Evolutionary conservation across 495 filamentous ascomycete species (phyloP).

Genomic region (Lasiosphaeria ovina): DNA sequence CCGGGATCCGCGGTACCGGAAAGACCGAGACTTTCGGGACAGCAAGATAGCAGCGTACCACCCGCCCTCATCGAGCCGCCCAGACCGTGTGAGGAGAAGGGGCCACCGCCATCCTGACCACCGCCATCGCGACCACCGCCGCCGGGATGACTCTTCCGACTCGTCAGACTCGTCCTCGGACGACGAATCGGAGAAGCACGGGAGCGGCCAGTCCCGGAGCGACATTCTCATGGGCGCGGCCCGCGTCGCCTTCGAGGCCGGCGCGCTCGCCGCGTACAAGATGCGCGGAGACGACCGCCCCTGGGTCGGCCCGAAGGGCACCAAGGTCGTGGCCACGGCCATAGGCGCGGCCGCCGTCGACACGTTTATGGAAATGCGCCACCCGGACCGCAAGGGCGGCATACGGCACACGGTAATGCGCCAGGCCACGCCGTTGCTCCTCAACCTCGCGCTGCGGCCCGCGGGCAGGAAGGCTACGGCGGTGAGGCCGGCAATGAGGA

Average conservation of each 20-base stretch:
- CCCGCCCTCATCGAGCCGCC: constrained; percentile 11
- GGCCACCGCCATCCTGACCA: not conserved
- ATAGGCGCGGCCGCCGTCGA: constrained; percentile 32
- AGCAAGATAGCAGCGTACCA: constrained; percentile 3
- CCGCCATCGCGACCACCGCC: not conserved
- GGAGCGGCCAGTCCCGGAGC: constrained; percentile 2
- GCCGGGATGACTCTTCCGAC: not conserved
- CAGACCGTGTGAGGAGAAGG: not conserved
- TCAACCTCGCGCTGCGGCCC: constrained; percentile 23
- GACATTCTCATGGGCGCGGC: constrained; percentile 18
- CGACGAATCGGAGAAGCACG: not conserved
- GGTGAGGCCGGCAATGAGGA: not conserved
- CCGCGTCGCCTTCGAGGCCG: constrained; percentile 26
- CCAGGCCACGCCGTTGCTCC: constrained; percentile 24
- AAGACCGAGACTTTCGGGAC: not conserved
- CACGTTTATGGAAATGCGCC: constrained; percentile 24
- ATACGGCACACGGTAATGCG: constrained; percentile 25
- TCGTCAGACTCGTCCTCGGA: not conserved
- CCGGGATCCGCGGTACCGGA: not conserved
- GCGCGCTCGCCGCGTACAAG: constrained; percentile 30
- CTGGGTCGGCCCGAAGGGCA: constrained; percentile 28
- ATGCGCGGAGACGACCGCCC: constrained; percentile 25
- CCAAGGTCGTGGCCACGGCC: constrained; percentile 29
- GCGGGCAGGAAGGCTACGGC: constrained; percentile 1
- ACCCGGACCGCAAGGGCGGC: constrained; percentile 30